Evolutionary conservation across 148 eudicot species (phyloP).

Genomic region (Amaranthus hypochondriacus): DNA sequence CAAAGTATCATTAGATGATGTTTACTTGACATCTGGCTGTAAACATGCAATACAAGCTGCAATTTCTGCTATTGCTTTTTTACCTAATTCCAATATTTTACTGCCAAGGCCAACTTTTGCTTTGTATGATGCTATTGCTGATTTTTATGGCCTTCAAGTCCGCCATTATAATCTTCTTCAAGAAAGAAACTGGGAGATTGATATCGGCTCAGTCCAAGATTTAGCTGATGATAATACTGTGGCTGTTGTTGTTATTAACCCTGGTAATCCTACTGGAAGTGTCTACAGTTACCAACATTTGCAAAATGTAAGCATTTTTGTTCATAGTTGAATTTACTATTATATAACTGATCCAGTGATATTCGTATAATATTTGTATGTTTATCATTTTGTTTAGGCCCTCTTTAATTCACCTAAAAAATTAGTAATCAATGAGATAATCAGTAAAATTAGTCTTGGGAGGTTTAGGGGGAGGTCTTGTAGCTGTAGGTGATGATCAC

Average conservation of each 20-base stretch:
- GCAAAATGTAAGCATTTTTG: slow-evolving; percentile 20
- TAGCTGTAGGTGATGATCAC: too few relatives aligned
- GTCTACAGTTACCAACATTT: slow-evolving; percentile 33
- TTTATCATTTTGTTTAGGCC: neutral
- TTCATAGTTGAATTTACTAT: too few relatives aligned
- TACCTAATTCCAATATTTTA: slow-evolving; percentile 30
- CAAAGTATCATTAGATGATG: slow-evolving; percentile 33
- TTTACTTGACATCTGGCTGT: slow-evolving; percentile 31
- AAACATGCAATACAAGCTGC: slow-evolving; percentile 28
- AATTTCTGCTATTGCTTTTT: slow-evolving; percentile 21
- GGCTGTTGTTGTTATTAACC: slow-evolving; percentile 41
- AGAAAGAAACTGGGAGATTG: slow-evolving; percentile 39
- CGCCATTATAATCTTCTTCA: slow-evolving; percentile 37
- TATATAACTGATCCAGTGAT: neutral
- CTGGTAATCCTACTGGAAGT: slow-evolving; percentile 43
- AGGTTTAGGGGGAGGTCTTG: too few relatives aligned
- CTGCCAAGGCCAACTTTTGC: slow-evolving; percentile 37
- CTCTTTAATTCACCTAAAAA: too few relatives aligned
- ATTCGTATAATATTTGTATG: neutral
- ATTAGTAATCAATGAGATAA: too few relatives aligned
- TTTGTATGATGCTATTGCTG: slow-evolving; percentile 25
- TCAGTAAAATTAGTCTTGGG: too few relatives aligned
- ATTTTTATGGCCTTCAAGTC: slow-evolving; percentile 20
- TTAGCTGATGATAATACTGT: slow-evolving; percentile 35
- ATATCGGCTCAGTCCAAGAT: slow-evolving; percentile 31